phyloP scores from a whole-genome alignment of 352 stramenopile species.

The Albugo candida region DNA sequence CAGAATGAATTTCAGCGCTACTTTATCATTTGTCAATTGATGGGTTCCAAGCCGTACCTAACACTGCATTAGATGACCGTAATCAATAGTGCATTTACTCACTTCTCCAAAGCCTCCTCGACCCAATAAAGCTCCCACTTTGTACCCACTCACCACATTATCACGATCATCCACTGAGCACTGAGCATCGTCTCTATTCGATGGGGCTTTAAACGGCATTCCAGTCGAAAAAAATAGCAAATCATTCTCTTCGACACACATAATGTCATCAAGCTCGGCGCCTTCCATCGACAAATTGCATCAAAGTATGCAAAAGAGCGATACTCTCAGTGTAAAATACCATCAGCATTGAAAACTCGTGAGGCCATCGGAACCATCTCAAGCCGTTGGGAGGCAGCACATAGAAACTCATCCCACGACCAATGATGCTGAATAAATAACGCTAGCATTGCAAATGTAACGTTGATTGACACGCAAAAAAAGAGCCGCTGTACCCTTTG shows the following conservation, averaged over 20 bases:
- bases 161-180: slow-evolving; percentile 21
- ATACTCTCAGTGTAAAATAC: slow-evolving; percentile 3
- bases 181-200: slow-evolving; percentile 19
- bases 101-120: slow-evolving; percentile 70
- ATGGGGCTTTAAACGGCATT: slow-evolving; percentile 53
- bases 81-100: background rate
- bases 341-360: slow-evolving; percentile 68
- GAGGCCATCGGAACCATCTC: slow-evolving; percentile 71
- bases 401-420: slow-evolving; percentile 74
- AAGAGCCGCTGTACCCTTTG: slow-evolving; percentile 20
- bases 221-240: slow-evolving; percentile 79
- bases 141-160: slow-evolving; percentile 51
- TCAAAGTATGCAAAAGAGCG: background rate
- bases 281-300: slow-evolving; percentile 8
- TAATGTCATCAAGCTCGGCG: slow-evolving; percentile 76
- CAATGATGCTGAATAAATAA: slow-evolving; percentile 72
- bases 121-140: slow-evolving; percentile 54
- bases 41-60: slow-evolving; percentile 43
- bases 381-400: slow-evolving; percentile 52
- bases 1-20: slow-evolving; percentile 76
- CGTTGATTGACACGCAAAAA: background rate
- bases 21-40: slow-evolving; percentile 69
- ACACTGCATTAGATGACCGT: background rate
- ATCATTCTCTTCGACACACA: slow-evolving; percentile 82
- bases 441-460: slow-evolving; percentile 11